Base-by-base conservation (phyloP, 495 filamentous ascomycete species). In the Hypoxylon lenormandii region DNA sequence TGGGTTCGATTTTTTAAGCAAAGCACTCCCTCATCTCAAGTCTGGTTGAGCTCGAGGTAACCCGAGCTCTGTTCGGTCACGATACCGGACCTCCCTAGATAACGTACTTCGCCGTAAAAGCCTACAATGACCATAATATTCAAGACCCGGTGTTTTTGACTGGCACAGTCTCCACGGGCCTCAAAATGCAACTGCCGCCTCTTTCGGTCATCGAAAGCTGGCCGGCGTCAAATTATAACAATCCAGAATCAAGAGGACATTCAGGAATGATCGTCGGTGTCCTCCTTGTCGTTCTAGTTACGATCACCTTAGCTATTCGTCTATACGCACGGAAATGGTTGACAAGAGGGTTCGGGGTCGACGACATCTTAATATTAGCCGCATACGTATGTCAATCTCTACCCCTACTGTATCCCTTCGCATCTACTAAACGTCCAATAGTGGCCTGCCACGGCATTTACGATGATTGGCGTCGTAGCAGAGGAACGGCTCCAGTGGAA, bases 141-240 rank as follows among this genome's bases (percentile, higher is more conserved):
- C 15, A 21, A 53, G 47, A 16, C 33, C 15, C n/a, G 8, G 6
- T 13, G 21, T 11, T 33, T 36, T 60, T 36, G 18, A 40, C 23
- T 52, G 38, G 40, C 1, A 38, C 22, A n/a, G 28, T 60, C n/a
- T 55, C 36, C 21, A 18, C 38, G 16, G n/a, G 11, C 22, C 28
- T 8, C 46, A 75, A 50, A 16, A 83, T 84, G 82, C 78, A 72
- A 30, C 62, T 83, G 37, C 84, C 87, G 30, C 83, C 84, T 0
- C 8, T 62, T 11, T 73, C 78, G 15, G 79, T 86, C 4, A 50
- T 80, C 52, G 76, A 66, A 2, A 69, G 78, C 62, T 88, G 86
- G 86, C 86, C 87, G 3, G 65, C 45, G n/a, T 80, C 85, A 3
- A 87, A 89, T 69, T 85, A 85, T 72, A 66, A 76, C 59, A 71